Conservation (phyloP, 2,329 filamentous ascomycete species). For the Fusarium sp. region DNA sequence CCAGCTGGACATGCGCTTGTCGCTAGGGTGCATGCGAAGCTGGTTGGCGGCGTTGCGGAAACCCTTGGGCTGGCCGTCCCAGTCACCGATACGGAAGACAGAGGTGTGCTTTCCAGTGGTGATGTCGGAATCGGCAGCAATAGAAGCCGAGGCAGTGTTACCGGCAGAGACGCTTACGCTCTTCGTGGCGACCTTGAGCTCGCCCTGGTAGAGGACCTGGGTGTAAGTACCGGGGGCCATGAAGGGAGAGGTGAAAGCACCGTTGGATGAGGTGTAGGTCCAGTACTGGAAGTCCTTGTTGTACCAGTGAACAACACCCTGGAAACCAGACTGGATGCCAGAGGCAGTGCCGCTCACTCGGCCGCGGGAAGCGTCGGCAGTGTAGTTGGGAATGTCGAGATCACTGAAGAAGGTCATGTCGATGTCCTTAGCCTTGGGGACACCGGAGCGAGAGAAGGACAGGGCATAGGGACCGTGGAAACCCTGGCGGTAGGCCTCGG, state of each 20-base stretch:
- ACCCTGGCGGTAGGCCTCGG: slow-evolving; percentile 73
- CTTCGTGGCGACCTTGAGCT: slow-evolving; percentile 67
- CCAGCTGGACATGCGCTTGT: slow-evolving; percentile 75
- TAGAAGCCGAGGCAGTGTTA: slow-evolving; percentile 63
- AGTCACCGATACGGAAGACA: slow-evolving; percentile 75
- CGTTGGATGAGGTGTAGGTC: slow-evolving; percentile 68
- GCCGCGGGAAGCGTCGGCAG: slow-evolving; percentile 69
- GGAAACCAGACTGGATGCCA: slow-evolving; percentile 66
- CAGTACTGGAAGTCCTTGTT: slow-evolving; percentile 76
- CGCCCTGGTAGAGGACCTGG: slow-evolving; percentile 75
- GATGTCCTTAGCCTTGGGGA: slow-evolving; percentile 63
- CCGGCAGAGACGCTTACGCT: slow-evolving; percentile 67
- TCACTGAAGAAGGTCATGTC: slow-evolving; percentile 73
- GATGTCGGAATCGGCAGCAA: slow-evolving; percentile 63
- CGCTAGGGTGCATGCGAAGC: slow-evolving; percentile 77
- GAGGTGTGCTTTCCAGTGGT: slow-evolving; percentile 63
- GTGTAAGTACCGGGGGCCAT: slow-evolving; percentile 80
- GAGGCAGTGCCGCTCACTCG: slow-evolving; percentile 73
- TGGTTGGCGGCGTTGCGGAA: slow-evolving; percentile 78
- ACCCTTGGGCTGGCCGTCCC: slow-evolving; percentile 74
- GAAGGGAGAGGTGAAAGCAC: slow-evolving; percentile 73
- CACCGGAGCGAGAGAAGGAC: slow-evolving; percentile 70
- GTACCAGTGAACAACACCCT: slow-evolving; percentile 76
- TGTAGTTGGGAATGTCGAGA: slow-evolving; percentile 71
- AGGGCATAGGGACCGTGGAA: slow-evolving; percentile 77